Percentiles rank a stretch among this genome's conserved stretches.
phyloP scores from a whole-genome alignment of 345 rosid species.

The Aethionema arabicum region DNA sequence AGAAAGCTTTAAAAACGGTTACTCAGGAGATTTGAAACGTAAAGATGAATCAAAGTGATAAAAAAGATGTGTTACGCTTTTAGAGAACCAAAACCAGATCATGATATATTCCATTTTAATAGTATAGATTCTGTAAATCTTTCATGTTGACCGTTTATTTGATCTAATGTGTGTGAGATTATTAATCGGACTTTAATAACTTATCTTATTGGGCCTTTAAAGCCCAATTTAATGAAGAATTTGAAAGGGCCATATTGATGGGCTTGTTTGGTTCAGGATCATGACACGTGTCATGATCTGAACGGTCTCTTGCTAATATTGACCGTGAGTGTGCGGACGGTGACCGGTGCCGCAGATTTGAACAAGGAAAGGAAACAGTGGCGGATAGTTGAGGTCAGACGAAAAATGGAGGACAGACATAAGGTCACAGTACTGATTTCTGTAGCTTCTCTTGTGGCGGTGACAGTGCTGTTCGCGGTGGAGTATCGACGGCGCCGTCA shows the following conservation, averaged over 20 bases:
- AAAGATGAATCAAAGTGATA: constrained; percentile 31
- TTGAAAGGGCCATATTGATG: background rate
- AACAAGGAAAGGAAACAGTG: background rate
- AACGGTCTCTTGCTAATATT: background rate
- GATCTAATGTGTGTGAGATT: too few species aligned
- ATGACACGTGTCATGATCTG: constrained; percentile 22
- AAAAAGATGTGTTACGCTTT: constrained; percentile 24
- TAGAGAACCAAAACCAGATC: constrained; percentile 29
- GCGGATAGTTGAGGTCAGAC: constrained; percentile 4
- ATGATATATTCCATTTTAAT: background rate
- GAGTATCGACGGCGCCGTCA: constrained; percentile 46
- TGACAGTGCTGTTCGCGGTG: constrained; percentile 47
- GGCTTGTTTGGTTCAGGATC: background rate
- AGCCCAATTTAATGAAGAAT: background rate
- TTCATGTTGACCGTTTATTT: background rate
- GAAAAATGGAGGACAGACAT: constrained; percentile 43
- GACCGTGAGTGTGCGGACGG: constrained; percentile 6
- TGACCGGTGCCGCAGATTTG: constrained; percentile 27
- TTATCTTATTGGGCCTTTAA: constrained; percentile 17
- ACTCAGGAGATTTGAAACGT: constrained; percentile 23
- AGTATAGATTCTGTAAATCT: background rate
- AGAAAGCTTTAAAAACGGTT: background rate
- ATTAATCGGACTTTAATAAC: too few species aligned
- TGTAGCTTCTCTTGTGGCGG: constrained; percentile 50
- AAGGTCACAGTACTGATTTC: constrained; percentile 47